Percentiles rank a stretch among this genome's conserved stretches.
Evolutionary conservation across 2,329 filamentous ascomycete species (phyloP).

Genomic region (Lecanicillium sp.): DNA sequence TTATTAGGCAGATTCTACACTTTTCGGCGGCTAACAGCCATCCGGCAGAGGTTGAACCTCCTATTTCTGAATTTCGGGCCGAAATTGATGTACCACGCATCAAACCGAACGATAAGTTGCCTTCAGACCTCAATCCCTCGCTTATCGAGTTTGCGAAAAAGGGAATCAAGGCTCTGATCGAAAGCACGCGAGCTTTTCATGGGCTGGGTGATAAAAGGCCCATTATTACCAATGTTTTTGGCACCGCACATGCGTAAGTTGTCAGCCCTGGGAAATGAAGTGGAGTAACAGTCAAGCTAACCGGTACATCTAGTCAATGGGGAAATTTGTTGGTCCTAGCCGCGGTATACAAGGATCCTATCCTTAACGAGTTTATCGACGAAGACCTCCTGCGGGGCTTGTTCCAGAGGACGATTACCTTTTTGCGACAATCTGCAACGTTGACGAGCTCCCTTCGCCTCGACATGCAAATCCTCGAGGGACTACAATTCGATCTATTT

Average conservation of each 20-base stretch:
- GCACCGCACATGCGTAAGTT: slow-evolving; percentile 92
- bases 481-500: slow-evolving; percentile 40
- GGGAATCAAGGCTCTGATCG: slow-evolving; percentile 67
- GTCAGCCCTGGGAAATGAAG: too few species aligned
- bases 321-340: slow-evolving; percentile 89
- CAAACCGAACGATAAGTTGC: slow-evolving; percentile 24
- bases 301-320: too few species aligned
- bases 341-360: slow-evolving; percentile 63
- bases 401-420: slow-evolving; percentile 65
- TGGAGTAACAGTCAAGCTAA: too few species aligned
- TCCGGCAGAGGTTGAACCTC: slow-evolving; percentile 23
- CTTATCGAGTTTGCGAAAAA: slow-evolving; percentile 47
- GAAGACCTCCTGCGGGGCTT: slow-evolving; percentile 47
- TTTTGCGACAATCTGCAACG: slow-evolving; percentile 61
- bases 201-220: slow-evolving; percentile 54
- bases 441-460: slow-evolving; percentile 67
- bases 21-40: slow-evolving; percentile 29
- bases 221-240: slow-evolving; percentile 92
- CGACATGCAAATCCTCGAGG: slow-evolving; percentile 66
- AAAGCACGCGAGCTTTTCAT: slow-evolving; percentile 78
- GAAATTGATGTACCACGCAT: slow-evolving; percentile 29
- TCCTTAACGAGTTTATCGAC: slow-evolving; percentile 51
- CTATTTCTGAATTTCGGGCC: slow-evolving; percentile 25
- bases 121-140: slow-evolving; percentile 32
- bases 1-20: slow-evolving; percentile 51